Percentiles rank a stretch among this genome's conserved stretches.
Conservation (phyloP, 768 basidiomycete species). For the Lyophyllum atratum region DNA sequence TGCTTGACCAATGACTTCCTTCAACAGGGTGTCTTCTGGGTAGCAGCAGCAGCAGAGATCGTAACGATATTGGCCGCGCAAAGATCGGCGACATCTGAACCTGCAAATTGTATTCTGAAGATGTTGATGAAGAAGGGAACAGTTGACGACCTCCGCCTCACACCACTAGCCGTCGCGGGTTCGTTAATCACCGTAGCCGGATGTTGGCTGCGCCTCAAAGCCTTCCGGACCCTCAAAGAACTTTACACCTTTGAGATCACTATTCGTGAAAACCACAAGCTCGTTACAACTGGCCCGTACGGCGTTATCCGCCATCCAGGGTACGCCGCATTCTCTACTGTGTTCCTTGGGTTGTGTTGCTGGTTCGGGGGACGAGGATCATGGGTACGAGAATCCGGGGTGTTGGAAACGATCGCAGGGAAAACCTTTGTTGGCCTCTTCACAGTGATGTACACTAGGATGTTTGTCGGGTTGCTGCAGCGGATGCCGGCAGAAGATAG, state of each 20-base stretch:
- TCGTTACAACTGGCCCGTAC: slow-evolving; percentile 42
- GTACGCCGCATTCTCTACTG: slow-evolving; percentile 20
- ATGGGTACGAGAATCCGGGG: slow-evolving; percentile 6
- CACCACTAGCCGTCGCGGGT: slow-evolving; percentile 31
- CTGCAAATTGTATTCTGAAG: not conserved
- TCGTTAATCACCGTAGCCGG: slow-evolving; percentile 27
- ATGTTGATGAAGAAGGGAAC: not conserved
- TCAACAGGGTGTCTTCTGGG: not conserved
- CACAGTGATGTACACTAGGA: not conserved
- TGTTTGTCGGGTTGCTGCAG: not conserved
- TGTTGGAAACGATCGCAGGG: not conserved
- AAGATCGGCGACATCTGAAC: not conserved
- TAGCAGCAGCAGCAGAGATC: not conserved
- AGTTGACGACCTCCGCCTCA: slow-evolving; percentile 9
- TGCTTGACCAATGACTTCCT: not conserved
- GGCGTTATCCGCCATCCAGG: slow-evolving; percentile 41
- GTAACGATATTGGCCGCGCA: not conserved
- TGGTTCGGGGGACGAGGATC: slow-evolving; percentile 7
- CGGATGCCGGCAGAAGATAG: slow-evolving; percentile 13
- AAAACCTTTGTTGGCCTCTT: not conserved
- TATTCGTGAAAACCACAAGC: slow-evolving; percentile 34
- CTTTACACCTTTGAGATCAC: slow-evolving; percentile 42
- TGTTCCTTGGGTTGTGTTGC: slow-evolving; percentile 4
- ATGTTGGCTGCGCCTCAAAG: slow-evolving; percentile 33
- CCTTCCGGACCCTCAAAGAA: slow-evolving; percentile 36